A percentile compares a stretch with the other conserved stretches of the same genome.
phyloP scores from a whole-genome alignment of 2,329 filamentous ascomycete species.

The Arthrocladium fulminans region DNA sequence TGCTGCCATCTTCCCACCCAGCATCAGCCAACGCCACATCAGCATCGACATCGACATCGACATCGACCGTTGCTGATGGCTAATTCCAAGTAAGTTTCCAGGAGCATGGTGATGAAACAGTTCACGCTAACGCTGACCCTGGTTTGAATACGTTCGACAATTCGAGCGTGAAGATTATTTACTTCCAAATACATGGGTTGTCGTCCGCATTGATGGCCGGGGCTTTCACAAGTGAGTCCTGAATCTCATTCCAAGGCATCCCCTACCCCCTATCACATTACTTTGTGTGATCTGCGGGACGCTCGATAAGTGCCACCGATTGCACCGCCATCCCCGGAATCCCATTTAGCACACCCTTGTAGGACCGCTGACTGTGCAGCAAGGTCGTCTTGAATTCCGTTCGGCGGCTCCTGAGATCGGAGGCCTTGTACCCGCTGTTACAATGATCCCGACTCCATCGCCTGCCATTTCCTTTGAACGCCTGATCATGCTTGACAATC shows the following conservation, averaged over 20 bases:
- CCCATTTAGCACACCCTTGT: neutral
- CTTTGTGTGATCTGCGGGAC: neutral
- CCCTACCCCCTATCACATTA: too few relatives aligned
- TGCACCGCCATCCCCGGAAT: neutral
- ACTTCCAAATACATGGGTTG: slow-evolving; percentile 88
- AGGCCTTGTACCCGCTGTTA: too few relatives aligned
- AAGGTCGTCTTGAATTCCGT: too few relatives aligned
- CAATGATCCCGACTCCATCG: too few relatives aligned
- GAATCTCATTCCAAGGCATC: neutral
- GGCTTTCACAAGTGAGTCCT: slow-evolving; percentile 78
- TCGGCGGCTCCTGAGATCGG: too few relatives aligned
- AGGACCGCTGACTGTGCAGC: too few relatives aligned
- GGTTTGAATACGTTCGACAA: slow-evolving; percentile 84
- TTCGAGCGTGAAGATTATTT: slow-evolving; percentile 79
- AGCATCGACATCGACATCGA: too few relatives aligned
- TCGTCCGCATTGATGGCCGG: slow-evolving; percentile 85
- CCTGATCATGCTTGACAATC: too few relatives aligned
- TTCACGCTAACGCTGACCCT: slow-evolving; percentile 30
- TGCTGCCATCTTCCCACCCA: neutral
- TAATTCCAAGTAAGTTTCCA: slow-evolving; percentile 30
- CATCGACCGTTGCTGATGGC: slow-evolving; percentile 21
- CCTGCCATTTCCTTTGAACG: too few relatives aligned
- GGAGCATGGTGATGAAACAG: neutral
- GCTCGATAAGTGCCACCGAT: neutral
- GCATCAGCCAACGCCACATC: too few relatives aligned